Evolutionary conservation across 2,329 filamentous ascomycete genomes (phyloP), one percentile per base, ranked within the genome.

Genomic region (Aureobasidium sp.): DNA sequence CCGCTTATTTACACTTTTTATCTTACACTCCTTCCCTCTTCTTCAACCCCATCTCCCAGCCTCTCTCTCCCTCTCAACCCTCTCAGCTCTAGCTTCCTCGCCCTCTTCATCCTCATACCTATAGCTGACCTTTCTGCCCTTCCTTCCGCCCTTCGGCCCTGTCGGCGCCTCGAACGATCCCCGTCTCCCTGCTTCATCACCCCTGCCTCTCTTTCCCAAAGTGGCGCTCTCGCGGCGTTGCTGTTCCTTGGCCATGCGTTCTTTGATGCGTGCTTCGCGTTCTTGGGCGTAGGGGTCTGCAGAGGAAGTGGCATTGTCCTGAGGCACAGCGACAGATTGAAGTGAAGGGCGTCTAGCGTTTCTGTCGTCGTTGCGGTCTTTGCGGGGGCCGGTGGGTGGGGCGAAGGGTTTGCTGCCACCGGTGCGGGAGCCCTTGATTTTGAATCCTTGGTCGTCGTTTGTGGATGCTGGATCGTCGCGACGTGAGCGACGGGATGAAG

Each of bases 191-290:
- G 27, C 51, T 17, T 48, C 63, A 3, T 64, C 64, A 1, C 22
- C 25, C 20, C 66, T 53, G 14, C 62, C 65, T 37, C 72, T 66
- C 69, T 74, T 72, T 34, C 71, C 79, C 76, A 42, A 75, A 68
- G 58, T 79, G 76, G 2, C 78, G 72, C 58, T 85, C 71, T 47
- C 82, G 78, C 48, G 84, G 79, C 73, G 81, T 73, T 89, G 85
- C 42, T 85, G 84, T 73, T 90, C 87, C 68, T 86, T 87, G 14
- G 87, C 77, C 57, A 89, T 77, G 29, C 87, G 79, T 48, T 69
- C 67, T 62, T 72, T 68, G 42, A 67, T 67, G 22, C 66, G 66
- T 22, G 56, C 64, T 58, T 69, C 71, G 37, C 72, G 69, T 65
- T 74, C 71, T 37, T 65, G 69, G 5, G 70, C 71, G 47, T 74